phyloP scores from a whole-genome alignment of 805 yeast genomes.

The Kodamaea nitidulidarum region DNA sequence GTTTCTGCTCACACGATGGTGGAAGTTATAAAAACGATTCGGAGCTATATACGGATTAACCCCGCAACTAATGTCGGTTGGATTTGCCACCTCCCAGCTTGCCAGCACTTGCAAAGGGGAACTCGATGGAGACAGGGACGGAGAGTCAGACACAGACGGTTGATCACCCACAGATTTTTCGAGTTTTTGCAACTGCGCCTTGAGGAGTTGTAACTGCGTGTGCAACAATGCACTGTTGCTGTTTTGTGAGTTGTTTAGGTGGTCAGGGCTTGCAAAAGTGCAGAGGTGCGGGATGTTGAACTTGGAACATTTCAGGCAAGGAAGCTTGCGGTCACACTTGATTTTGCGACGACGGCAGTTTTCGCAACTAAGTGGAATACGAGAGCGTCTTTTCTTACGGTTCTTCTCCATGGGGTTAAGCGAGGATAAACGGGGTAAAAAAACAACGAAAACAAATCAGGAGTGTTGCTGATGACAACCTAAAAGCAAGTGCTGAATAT shows the following conservation, averaged over 20 bases:
- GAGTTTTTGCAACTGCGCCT: conserved; percentile 7
- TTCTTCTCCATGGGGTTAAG: not conserved
- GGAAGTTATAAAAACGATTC: conserved; percentile 8
- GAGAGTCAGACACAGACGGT: not conserved
- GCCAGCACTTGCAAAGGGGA: not conserved
- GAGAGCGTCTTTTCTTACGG: conserved; percentile 30
- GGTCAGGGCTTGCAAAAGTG: conserved; percentile 11
- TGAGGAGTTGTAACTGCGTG: conserved; percentile 6
- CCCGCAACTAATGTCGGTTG: conserved; percentile 2
- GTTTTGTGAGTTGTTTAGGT: conserved; percentile 8
- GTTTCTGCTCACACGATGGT: conserved; percentile 1
- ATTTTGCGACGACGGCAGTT: conserved; percentile 46
- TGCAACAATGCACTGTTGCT: conserved; percentile 3
- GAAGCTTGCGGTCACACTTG: conserved; percentile 35
- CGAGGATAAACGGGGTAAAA: not conserved
- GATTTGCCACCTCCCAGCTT: not conserved
- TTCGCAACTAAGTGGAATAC: conserved; percentile 44
- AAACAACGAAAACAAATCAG: not conserved
- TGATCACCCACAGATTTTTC: conserved; percentile 4
- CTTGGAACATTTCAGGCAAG: conserved; percentile 22
- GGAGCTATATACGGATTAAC: conserved; percentile 6
- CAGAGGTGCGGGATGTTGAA: conserved; percentile 12
- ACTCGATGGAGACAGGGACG: not conserved
- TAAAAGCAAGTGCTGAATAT: no score
- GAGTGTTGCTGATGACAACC: no score